Percentiles rank a stretch among this genome's conserved stretches.
phyloP scores from a whole-genome alignment of 441 rosid genomes.

The Pelargonium myrrhifolium region DNA sequence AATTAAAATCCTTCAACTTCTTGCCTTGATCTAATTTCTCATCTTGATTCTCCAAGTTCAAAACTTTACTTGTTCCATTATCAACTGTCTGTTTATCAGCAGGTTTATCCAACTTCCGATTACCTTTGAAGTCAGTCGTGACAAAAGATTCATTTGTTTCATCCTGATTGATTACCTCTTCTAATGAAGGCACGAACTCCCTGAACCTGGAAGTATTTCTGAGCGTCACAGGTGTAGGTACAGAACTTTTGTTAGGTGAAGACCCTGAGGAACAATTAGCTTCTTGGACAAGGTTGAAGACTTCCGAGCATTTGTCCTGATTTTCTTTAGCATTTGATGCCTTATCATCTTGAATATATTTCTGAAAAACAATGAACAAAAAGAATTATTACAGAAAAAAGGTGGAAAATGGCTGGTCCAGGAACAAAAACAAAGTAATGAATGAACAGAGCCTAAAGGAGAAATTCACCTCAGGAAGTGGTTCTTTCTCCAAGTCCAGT shows the following conservation, averaged over 20 bases:
- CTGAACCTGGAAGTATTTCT: conserved; percentile 39
- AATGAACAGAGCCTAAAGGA: conserved; percentile 11
- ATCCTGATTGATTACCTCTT: conserved; percentile 37
- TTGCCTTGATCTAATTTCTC: conserved; percentile 33
- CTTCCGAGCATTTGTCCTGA: conserved; percentile 63
- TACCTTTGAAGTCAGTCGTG: conserved; percentile 27
- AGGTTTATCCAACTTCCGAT: conserved; percentile 31
- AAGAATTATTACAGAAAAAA: conserved; percentile 14
- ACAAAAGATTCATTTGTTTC: conserved; percentile 24
- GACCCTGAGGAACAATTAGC: conserved; percentile 46
- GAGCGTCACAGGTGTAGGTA: conserved; percentile 25
- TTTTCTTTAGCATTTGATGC: conserved; percentile 40
- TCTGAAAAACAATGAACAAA: conserved; percentile 31
- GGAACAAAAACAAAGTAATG: conserved; percentile 5
- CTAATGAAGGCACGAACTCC: conserved; percentile 44
- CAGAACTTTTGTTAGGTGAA: conserved; percentile 40
- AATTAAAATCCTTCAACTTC: conserved; percentile 26
- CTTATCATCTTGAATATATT: conserved; percentile 37
- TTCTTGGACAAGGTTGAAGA: conserved; percentile 40
- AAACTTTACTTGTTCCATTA: conserved; percentile 40
- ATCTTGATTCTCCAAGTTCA: conserved; percentile 33
- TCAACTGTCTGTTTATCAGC: conserved; percentile 38
- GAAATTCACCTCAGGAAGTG: conserved; percentile 47
- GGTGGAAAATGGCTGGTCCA: background rate
- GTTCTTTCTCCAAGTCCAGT: conserved; percentile 62